Evolutionary conservation across 805 yeast species (phyloP), one percentile per base, ranked within the genome.

Genomic region (Candida dajiaensis): DNA sequence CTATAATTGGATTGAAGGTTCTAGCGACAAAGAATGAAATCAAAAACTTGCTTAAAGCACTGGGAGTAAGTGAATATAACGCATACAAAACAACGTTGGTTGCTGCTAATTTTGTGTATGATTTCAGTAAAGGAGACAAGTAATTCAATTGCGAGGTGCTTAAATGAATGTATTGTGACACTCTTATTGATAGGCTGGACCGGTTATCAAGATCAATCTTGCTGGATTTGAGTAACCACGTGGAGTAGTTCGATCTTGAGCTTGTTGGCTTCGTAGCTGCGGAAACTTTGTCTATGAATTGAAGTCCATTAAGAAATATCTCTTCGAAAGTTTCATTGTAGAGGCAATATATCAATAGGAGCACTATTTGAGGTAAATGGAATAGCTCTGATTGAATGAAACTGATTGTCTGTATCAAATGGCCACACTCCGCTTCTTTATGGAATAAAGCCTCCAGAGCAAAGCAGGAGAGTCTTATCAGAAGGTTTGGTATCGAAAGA

Each of bases 271-370:
- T 29, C 5, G 23, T 29, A 19, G 50, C 38, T 3, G 29, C 36
- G 3, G 54, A 41, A 11, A 47, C 49, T 12, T 49, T 47, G 13
- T 44, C 44, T 21, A 49, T 47, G 23, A 39, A 51, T 37, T 44
- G 38, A 15, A 53, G 23, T 12, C 56, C 55, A 26, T 28, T 42
- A 3, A 45, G 16, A 19, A 53, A 51, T 2, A 51, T 22, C 22
- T 46, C 47, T 18, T 53, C 53, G 38, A 51, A 53, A 1, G 41
- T 26, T 5, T 44, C 49, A 38, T 16, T 20, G 21, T 31, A 44
- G 37, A 40, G 38, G 10, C 44, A 42, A 19, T 51, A 43, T 5
- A 43, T 19, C 3, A 46, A 4, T 9, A 51, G 22, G 4, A 43
- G 20, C 3, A 41, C 15, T 1, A 51, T 22, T 18, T 25, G 26